Evolutionary conservation across 176 grass and related monocot genomes (phyloP).

Genomic region (Zizania latifolia): DNA sequence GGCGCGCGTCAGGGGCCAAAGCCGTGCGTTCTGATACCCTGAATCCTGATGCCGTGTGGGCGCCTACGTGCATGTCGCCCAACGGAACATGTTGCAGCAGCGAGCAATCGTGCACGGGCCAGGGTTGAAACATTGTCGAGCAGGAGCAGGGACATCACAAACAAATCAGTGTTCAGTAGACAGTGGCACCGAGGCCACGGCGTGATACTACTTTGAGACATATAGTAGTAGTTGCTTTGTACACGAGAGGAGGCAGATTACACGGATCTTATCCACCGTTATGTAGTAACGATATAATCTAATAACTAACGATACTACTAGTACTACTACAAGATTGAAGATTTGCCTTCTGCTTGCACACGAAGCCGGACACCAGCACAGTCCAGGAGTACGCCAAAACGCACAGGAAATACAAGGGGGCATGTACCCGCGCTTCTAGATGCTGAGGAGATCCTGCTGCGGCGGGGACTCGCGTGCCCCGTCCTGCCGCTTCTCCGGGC

Average conservation of each 20-base stretch:
- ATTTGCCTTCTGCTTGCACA: background rate
- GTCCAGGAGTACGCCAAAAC: slow-evolving; percentile 10
- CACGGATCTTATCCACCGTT: background rate
- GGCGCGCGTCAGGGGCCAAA: background rate
- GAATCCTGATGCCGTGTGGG: background rate
- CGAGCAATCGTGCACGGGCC: background rate
- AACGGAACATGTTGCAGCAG: background rate
- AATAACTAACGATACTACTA: background rate
- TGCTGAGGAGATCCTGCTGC: slow-evolving; percentile 51
- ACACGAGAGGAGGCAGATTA: slow-evolving; percentile 11
- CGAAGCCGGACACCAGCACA: background rate
- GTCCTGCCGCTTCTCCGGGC: slow-evolving; percentile 8
- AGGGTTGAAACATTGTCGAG: too few relatives aligned
- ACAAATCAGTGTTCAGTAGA: too few relatives aligned
- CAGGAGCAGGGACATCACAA: too few relatives aligned
- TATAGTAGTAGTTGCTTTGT: slow-evolving; percentile 5
- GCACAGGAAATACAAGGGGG: background rate
- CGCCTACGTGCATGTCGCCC: background rate
- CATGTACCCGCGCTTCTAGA: background rate
- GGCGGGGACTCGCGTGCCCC: slow-evolving; percentile 3
- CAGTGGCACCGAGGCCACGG: too few relatives aligned
- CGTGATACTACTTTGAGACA: too few relatives aligned
- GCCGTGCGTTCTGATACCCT: background rate
- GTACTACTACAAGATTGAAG: background rate
- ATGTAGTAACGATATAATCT: background rate